These are phyloP conservation scores for Eucalyptus globulus DNA, from an alignment of 345 rosid species.

Conservation along the genomic window DNA sequence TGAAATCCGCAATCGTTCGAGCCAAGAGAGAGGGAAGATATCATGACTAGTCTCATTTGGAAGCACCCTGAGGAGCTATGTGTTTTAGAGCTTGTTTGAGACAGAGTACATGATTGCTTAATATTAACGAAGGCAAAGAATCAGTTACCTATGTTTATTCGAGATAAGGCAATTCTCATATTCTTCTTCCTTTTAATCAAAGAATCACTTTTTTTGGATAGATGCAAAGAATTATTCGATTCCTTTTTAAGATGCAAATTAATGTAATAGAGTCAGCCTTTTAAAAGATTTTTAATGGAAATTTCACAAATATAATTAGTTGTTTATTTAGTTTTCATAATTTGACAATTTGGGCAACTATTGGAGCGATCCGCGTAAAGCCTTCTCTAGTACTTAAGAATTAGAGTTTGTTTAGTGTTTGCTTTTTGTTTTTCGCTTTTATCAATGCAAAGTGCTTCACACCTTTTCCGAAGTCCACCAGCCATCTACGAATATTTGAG, in stretches of 20 bases:
- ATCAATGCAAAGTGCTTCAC: no score
- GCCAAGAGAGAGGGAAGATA: not conserved
- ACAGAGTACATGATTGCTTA: not conserved
- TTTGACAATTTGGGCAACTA: not conserved
- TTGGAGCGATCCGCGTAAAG: not conserved
- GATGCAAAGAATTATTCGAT: not conserved
- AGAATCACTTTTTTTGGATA: not conserved
- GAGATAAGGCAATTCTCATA: not conserved
- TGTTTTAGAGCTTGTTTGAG: not conserved
- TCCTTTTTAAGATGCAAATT: not conserved
- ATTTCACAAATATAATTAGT: no score
- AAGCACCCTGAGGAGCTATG: not conserved
- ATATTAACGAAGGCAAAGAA: not conserved
- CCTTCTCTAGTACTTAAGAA: not conserved
- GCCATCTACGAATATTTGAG: not conserved
- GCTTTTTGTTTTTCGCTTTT: not conserved
- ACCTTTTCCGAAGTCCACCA: not conserved
- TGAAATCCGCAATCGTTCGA: not conserved
- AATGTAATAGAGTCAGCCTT: not conserved
- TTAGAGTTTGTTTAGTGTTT: not conserved
- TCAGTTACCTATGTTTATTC: not conserved
- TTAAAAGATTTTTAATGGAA: not conserved
- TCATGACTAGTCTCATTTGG: not conserved
- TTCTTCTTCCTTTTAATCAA: not conserved
- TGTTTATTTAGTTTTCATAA: not conserved